Conservation (phyloP, 2,329 filamentous ascomycete species). For the Erysiphe pulchra region DNA sequence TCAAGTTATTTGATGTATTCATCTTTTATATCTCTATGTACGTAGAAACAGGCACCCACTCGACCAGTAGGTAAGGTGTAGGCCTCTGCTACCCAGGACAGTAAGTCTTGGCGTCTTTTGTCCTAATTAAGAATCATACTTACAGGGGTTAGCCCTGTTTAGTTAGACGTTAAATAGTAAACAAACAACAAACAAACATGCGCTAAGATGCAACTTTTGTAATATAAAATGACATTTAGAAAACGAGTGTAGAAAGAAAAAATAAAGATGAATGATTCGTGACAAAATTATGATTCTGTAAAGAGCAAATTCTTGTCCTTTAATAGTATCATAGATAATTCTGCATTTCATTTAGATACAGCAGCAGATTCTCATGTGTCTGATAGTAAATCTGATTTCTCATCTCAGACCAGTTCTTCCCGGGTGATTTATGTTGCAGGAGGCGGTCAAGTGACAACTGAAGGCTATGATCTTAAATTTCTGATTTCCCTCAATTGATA, state of each 20-base stretch:
- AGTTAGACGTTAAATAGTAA: too few relatives aligned
- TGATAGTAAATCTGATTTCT: neutral
- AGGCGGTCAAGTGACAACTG: neutral
- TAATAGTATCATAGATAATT: neutral
- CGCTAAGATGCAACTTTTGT: neutral
- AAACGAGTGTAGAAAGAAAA: neutral
- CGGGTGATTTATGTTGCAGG: neutral
- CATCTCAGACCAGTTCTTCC: neutral
- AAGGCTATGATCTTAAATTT: neutral
- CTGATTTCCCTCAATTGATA: neutral
- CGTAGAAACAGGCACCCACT: too few relatives aligned
- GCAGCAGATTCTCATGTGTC: neutral
- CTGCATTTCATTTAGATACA: neutral
- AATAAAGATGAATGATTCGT: neutral
- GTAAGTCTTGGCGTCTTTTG: too few relatives aligned
- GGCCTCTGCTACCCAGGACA: too few relatives aligned
- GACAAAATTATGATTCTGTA: neutral
- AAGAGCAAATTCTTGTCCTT: neutral
- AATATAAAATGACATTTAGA: neutral
- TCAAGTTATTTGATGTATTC: too few relatives aligned
- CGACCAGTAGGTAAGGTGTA: too few relatives aligned
- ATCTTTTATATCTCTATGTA: too few relatives aligned
- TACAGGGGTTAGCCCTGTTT: too few relatives aligned
- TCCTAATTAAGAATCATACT: too few relatives aligned
- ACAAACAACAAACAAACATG: too few relatives aligned